These are phyloP conservation scores for Opeltia flavorubescens DNA, from an alignment of 495 filamentous ascomycete species.

Conservation along the genomic window DNA sequence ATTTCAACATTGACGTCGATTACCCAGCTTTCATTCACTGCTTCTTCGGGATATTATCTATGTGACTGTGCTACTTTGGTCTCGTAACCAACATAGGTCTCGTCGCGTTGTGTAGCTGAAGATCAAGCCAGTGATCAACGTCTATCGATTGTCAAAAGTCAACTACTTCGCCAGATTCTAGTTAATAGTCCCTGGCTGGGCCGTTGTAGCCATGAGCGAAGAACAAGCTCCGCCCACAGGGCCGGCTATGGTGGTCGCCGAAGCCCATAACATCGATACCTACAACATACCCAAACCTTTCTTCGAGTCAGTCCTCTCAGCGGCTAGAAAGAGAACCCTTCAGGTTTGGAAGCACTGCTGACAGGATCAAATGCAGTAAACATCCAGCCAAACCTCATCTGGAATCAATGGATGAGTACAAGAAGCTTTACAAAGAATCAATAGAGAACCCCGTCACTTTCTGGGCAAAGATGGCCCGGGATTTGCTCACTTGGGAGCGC, in stretches of 20 bases:
- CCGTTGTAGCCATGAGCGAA: conserved; percentile 13
- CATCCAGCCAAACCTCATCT: conserved; percentile 57
- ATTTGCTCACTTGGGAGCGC: conserved; percentile 76
- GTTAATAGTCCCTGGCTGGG: not conserved
- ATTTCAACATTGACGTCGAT: too few species aligned
- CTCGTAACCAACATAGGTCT: too few species aligned
- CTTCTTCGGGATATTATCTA: too few species aligned
- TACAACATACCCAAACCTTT: conserved; percentile 14
- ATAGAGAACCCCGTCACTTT: conserved; percentile 84
- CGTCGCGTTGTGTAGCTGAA: too few species aligned
- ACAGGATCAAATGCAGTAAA: conserved; percentile 35
- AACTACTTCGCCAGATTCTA: too few species aligned
- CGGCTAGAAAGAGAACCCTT: not conserved
- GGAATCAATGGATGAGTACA: conserved; percentile 69
- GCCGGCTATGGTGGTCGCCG: conserved; percentile 12
- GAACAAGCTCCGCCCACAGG: conserved; percentile 8
- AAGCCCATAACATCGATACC: conserved; percentile 17
- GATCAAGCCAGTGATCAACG: too few species aligned
- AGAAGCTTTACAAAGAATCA: conserved; percentile 87
- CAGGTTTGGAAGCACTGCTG: not conserved
- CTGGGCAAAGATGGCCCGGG: conserved; percentile 75
- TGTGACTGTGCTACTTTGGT: too few species aligned
- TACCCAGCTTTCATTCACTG: too few species aligned
- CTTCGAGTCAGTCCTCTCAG: conserved; percentile 12
- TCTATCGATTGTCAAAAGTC: too few species aligned